Evolutionary conservation across 306 rosid genomes (phyloP).

Genomic region (Potentilla sterilis): DNA sequence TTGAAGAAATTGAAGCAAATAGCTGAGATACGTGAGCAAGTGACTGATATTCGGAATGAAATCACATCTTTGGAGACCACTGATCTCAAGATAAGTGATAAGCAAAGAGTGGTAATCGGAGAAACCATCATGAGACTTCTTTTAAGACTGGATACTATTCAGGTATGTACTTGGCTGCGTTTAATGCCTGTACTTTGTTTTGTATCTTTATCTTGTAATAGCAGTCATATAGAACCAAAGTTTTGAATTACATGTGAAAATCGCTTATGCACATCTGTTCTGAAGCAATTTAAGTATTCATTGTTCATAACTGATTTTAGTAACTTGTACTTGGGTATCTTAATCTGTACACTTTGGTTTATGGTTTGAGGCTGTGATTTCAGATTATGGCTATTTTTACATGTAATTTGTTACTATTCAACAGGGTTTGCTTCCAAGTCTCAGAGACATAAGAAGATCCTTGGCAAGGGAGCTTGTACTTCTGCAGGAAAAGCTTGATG

Average conservation of each 20-base stretch:
- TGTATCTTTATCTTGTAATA: neutral
- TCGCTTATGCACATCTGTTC: neutral
- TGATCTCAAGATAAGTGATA: conserved; percentile 39
- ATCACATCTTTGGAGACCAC: conserved; percentile 44
- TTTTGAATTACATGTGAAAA: neutral
- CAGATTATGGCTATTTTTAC: neutral
- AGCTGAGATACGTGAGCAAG: conserved; percentile 48
- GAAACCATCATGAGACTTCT: conserved; percentile 77
- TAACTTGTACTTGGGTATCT: neutral
- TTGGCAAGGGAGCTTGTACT: conserved; percentile 71
- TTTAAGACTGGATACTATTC: conserved; percentile 66
- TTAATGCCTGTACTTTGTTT: neutral
- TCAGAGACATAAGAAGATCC: conserved; percentile 73
- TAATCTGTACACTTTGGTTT: neutral
- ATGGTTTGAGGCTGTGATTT: neutral
- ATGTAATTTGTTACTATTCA: neutral
- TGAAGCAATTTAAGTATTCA: neutral
- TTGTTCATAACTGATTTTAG: neutral
- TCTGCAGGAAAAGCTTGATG: conserved; percentile 74
- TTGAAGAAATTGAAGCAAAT: conserved; percentile 68
- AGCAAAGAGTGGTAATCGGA: conserved; percentile 47
- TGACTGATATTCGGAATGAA: conserved; percentile 32
- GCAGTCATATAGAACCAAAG: neutral
- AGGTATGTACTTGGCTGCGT: conserved; percentile 40
- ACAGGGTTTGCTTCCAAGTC: conserved; percentile 66